Conservation (phyloP, 129 eudicot genomes). For the Escallonia herrerae region DNA sequence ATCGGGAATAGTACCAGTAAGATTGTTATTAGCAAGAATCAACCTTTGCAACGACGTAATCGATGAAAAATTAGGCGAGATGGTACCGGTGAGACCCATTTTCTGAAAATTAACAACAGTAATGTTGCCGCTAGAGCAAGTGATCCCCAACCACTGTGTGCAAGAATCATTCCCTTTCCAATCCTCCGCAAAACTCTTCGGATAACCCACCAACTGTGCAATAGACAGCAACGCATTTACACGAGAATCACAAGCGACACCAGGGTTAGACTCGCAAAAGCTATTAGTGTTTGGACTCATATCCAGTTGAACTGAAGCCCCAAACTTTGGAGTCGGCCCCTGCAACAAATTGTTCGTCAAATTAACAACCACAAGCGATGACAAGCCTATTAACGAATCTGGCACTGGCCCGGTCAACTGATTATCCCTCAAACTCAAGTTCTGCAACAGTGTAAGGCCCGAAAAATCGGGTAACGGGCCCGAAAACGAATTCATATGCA, state of each 20-base stretch:
- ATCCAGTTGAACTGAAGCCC: constrained; percentile 46
- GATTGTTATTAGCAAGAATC: constrained; percentile 51
- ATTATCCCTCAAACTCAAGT: constrained; percentile 63
- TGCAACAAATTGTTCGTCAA: constrained; percentile 69
- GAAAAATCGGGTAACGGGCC: constrained; percentile 84
- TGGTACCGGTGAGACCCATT: constrained; percentile 57
- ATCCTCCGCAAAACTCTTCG: constrained; percentile 44
- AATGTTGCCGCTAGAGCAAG: constrained; percentile 43
- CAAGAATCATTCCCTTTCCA: constrained; percentile 92
- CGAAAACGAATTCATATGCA: constrained; percentile 48
- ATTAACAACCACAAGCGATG: constrained; percentile 46
- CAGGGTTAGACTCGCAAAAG: constrained; percentile 59
- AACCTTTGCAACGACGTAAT: constrained; percentile 46
- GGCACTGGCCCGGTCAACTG: constrained; percentile 72
- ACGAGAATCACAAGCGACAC: constrained; percentile 50
- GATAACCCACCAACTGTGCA: constrained; percentile 51
- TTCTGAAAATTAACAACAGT: constrained; percentile 48
- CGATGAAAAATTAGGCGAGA: constrained; percentile 46
- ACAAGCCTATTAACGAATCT: constrained; percentile 32
- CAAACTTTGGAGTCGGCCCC: constrained; percentile 62
- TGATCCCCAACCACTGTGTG: constrained; percentile 46
- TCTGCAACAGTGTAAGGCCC: constrained; percentile 31
- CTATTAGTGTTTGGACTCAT: constrained; percentile 35
- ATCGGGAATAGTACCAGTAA: constrained; percentile 57
- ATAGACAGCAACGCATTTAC: constrained; percentile 51